Evolutionary conservation across 139 green algal species (phyloP).

Genomic region (Diplosphaera chodatii): DNA sequence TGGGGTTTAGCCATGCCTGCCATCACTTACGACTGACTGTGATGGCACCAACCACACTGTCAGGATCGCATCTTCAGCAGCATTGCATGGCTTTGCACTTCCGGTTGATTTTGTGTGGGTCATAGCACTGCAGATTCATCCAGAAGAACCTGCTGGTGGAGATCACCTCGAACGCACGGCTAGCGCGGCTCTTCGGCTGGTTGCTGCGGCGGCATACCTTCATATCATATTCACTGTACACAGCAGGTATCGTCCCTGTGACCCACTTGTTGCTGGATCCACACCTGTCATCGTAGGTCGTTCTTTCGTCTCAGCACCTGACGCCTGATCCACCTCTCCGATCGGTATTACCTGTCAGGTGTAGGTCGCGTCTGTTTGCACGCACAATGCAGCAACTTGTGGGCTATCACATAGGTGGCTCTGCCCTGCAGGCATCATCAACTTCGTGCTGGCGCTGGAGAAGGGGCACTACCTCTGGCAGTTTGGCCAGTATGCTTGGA

Average conservation of each 20-base stretch:
- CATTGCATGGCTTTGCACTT: too few species aligned
- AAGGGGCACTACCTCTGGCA: conserved; percentile 88
- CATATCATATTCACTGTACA: conserved; percentile 75
- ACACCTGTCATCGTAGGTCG: too few species aligned
- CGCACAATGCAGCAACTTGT: too few species aligned
- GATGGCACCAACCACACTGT: too few species aligned
- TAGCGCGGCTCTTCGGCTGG: conserved; percentile 53
- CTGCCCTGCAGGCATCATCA: conserved; percentile 64
- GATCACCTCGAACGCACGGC: conserved; percentile 43
- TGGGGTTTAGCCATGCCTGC: too few species aligned
- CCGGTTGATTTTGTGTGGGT: too few species aligned
- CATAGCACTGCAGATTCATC: conserved; percentile 62
- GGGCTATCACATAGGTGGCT: too few species aligned
- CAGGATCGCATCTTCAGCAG: too few species aligned
- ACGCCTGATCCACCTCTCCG: too few species aligned
- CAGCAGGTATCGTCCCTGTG: conserved; percentile 38
- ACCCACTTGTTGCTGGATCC: background rate
- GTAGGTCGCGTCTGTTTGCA: background rate
- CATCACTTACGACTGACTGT: too few species aligned
- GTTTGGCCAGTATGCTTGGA: conserved; percentile 98
- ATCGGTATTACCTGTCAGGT: too few species aligned
- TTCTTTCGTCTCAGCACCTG: too few species aligned
- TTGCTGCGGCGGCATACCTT: conserved; percentile 71
- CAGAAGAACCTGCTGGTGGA: conserved; percentile 81
- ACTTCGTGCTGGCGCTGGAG: conserved; percentile 90